phyloP scores from a whole-genome alignment of 148 eudicot genomes.

The Camellia sinensis region DNA sequence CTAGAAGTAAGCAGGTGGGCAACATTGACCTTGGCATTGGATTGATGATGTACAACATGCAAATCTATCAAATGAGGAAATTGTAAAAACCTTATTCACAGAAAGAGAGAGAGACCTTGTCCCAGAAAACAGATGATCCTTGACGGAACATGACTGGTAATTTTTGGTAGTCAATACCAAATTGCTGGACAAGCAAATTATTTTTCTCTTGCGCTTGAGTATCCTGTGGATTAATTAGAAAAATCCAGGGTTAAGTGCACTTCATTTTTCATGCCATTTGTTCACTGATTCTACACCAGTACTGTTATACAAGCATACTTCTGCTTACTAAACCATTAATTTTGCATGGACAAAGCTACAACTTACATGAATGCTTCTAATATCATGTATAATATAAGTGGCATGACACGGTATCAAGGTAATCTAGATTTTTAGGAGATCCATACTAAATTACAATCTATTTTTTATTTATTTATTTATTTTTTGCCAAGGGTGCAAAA shows the following conservation, averaged over 20 bases:
- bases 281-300: too few relatives aligned
- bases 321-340: neutral
- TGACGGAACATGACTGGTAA: slow-evolving; percentile 60
- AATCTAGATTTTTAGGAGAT: too few relatives aligned
- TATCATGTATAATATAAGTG: neutral
- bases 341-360: neutral
- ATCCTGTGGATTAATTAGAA: slow-evolving; percentile 41
- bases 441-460: too few relatives aligned
- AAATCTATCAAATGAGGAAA: neutral
- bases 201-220: slow-evolving; percentile 69
- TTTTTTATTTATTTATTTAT: too few relatives aligned
- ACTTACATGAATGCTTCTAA: neutral
- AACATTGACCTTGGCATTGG: neutral
- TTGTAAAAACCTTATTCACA: neutral
- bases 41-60: neutral
- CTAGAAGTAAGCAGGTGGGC: neutral
- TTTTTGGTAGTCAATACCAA: slow-evolving; percentile 48
- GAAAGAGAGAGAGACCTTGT: slow-evolving; percentile 24
- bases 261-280: too few relatives aligned
- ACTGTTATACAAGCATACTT: neutral
- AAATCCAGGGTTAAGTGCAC: neutral
- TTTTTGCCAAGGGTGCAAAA: too few relatives aligned
- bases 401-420: too few relatives aligned
- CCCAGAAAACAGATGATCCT: slow-evolving; percentile 74
- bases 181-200: slow-evolving; percentile 43